Percentiles rank a stretch among this genome's conserved stretches.
These are phyloP conservation scores for Sphagnum magellanicum DNA, from an alignment of 228 moss, liverwort and hornwort genomes.

Conservation along the genomic window DNA sequence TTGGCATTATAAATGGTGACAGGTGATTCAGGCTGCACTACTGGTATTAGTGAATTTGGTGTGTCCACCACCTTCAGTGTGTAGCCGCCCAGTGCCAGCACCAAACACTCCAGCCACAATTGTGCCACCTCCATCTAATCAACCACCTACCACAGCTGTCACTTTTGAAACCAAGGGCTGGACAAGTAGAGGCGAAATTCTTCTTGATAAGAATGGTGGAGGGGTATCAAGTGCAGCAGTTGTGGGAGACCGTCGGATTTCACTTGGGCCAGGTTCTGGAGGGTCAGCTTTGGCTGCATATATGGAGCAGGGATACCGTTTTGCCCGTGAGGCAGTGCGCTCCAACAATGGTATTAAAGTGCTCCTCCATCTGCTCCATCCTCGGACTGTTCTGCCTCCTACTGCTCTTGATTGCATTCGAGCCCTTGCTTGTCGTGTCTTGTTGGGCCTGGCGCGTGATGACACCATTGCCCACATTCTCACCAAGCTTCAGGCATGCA, in stretches of 20 bases:
- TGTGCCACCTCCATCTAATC: conserved; percentile 42
- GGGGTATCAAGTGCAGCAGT: conserved; percentile 63
- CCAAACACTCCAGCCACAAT: conserved; percentile 40
- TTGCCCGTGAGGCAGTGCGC: conserved; percentile 94
- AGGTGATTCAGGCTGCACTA: conserved; percentile 97
- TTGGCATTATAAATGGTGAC: not conserved
- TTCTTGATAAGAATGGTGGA: conserved; percentile 66
- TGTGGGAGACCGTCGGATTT: conserved; percentile 92
- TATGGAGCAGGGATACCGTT: conserved; percentile 97
- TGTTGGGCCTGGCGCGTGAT: conserved; percentile 91
- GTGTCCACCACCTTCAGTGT: conserved; percentile 93
- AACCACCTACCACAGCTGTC: conserved; percentile 37
- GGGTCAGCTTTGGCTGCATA: conserved; percentile 96
- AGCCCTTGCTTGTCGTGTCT: conserved; percentile 90
- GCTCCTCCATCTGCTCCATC: conserved; percentile 82
- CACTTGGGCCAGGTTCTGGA: conserved; percentile 92
- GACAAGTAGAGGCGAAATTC: conserved; percentile 47
- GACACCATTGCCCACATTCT: conserved; percentile 97
- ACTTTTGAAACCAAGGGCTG: conserved; percentile 72
- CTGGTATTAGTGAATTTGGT: conserved; percentile 94
- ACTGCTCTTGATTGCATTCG: conserved; percentile 87
- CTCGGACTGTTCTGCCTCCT: conserved; percentile 77
- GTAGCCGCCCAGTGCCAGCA: conserved; percentile 77
- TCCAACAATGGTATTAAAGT: conserved; percentile 97
- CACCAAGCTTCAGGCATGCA: conserved; percentile 85